These are phyloP conservation scores for Diaporthe destruens DNA, from an alignment of 2,329 filamentous ascomycete genomes.

Conservation along the genomic window DNA sequence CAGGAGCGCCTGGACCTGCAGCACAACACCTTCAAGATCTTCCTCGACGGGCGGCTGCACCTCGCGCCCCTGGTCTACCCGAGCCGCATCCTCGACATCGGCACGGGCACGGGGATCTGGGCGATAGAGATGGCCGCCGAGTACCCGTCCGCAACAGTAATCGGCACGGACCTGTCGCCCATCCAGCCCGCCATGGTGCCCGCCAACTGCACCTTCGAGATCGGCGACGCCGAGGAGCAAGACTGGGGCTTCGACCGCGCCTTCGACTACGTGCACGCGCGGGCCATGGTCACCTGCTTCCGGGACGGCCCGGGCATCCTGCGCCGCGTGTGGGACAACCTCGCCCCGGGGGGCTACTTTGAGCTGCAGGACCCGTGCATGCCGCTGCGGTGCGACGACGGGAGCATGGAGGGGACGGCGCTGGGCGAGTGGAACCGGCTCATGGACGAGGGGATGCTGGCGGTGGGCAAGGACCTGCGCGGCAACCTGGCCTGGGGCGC, in stretches of 20 bases:
- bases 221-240: conserved; percentile 64
- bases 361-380: conserved; percentile 53
- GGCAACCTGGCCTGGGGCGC: conserved; percentile 47
- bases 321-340: conserved; percentile 57
- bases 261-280: conserved; percentile 66
- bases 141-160: conserved; percentile 54
- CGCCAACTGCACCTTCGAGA: conserved; percentile 65
- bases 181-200: conserved; percentile 59
- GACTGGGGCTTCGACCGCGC: conserved; percentile 62
- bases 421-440: conserved; percentile 50
- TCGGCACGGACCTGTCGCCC: conserved; percentile 60
- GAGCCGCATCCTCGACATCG: conserved; percentile 61
- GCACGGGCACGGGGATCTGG: conserved; percentile 62
- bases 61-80: conserved; percentile 59
- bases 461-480: conserved; percentile 48
- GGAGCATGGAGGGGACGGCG: conserved; percentile 49
- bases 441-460: conserved; percentile 49
- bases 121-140: conserved; percentile 60
- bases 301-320: conserved; percentile 62
- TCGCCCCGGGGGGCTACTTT: conserved; percentile 54
- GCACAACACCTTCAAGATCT: conserved; percentile 56
- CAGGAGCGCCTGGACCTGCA: conserved; percentile 54
- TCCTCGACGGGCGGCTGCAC: conserved; percentile 56
- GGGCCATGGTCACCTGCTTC: conserved; percentile 63
- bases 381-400: conserved; percentile 49